Evolutionary conservation across 23 red algal species (phyloP), one percentile per base, ranked within the genome.

Genomic region (Gracilariopsis chorda): DNA sequence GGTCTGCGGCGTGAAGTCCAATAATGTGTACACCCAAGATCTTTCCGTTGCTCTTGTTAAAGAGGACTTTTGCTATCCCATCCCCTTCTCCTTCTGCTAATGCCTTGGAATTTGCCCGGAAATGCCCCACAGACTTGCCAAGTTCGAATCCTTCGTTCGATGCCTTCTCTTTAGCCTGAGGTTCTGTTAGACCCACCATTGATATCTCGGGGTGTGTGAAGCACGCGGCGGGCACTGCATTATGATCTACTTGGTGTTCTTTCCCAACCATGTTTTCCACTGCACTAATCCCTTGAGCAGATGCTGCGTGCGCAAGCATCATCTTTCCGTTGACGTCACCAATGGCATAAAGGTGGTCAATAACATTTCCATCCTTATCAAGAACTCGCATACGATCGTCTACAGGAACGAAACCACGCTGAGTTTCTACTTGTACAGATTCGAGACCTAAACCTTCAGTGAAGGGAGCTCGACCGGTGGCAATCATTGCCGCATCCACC

Each of bases 271-370:
- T 92, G 59, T 95, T 86, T 48, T 99, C 97, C 17, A 99, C 93
- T 73, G 93, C 97, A 16, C 87, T 90, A 47, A 99, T 90, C 13
- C 97, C 97, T 83, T 99, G 97, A 25, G 94, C 93, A 34, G 93
- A 96, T 17, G 97, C 97, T 10, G 97, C 97, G 67, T 99, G 97
- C 21, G 97, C 97, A 25, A 99, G 93, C 97, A 99, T 99, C 97
- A 99, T 94, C 92, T 99, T 99, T 27, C 97, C 97, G 77, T 99
- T 99, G 28, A 92, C 97, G 42, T 99, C 97, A 21, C 97, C 97
- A 36, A 99, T 96, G 20, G 93, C 94, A 56, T 90, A 99, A 4
- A 99, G 34, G 55, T 96, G 80, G 27, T 94, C 91, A 24, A 99
- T 82, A 14, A 88, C 62, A 2, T 46, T 34, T 44, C 91, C 92